Conservation (phyloP, 371 early-diverging fungal species). For the Sporodiniella umbellata region DNA sequence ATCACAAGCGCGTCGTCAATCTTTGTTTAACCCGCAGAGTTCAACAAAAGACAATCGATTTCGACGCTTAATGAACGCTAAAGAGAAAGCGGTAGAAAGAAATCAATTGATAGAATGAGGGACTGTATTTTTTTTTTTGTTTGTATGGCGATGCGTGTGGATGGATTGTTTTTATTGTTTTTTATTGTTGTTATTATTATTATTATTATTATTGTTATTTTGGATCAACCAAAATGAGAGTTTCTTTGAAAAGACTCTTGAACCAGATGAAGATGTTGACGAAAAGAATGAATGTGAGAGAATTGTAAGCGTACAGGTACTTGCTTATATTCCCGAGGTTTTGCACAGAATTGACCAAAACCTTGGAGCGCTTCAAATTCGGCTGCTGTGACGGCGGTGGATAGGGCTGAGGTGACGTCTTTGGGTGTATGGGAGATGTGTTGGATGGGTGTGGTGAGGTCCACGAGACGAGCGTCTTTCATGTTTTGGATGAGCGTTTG, state of each 20-base stretch:
- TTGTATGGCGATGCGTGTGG: too few relatives aligned
- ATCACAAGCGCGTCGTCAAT: too few relatives aligned
- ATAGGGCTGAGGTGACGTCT: not conserved
- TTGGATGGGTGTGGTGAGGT: conserved; percentile 17
- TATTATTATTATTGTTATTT: too few relatives aligned
- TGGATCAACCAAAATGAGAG: conserved; percentile 1
- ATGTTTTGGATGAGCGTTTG: conserved; percentile 3
- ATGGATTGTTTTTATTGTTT: too few relatives aligned
- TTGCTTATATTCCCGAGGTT: conserved; percentile 50
- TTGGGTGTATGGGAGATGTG: not conserved
- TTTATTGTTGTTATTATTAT: too few relatives aligned
- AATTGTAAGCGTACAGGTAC: not conserved
- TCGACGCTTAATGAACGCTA: too few relatives aligned
- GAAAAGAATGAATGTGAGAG: conserved; percentile 15
- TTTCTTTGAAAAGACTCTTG: conserved; percentile 21
- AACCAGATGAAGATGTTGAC: conserved; percentile 7
- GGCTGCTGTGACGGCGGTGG: conserved; percentile 26
- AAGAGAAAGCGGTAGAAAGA: too few relatives aligned
- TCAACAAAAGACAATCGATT: too few relatives aligned
- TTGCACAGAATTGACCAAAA: conserved; percentile 27
- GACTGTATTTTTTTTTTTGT: too few relatives aligned
- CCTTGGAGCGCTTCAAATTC: conserved; percentile 47
- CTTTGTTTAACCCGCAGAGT: too few relatives aligned
- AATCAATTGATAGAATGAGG: too few relatives aligned
- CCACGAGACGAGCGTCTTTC: conserved; percentile 13